Base-by-base conservation (phyloP, 345 rosid genomes). In the Pistacia atlantica region DNA sequence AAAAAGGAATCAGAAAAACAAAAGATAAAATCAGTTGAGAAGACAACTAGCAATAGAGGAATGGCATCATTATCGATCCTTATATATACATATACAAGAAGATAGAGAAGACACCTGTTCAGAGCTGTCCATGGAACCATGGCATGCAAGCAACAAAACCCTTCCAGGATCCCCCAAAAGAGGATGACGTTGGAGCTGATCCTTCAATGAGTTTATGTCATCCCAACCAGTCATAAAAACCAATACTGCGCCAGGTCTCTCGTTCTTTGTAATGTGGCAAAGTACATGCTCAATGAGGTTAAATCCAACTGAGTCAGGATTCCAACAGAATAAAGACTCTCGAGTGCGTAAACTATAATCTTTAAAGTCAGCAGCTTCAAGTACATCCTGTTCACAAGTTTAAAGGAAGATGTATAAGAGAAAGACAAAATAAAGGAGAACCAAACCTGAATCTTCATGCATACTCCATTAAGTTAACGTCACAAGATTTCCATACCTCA, bases 141-240 rank as follows among this genome's bases (percentile, higher is more conserved):
- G 98, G 80, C 99, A 93, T 67, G 99, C 97, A 84, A 96, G 97
- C 79, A 96, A 75, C 86, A 93, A 83, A 37, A 92, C 96, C 80
- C 78, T 90, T 87, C 84, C 83, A 49, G 93, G 89, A 86, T 96
- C 98, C 67, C 99, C 99, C 33, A 96, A 78, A 61, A 96, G 78
- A 72, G 89, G 82, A 91, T 96, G 88, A 83, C 89, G 84, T 76
- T 87, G 90, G n/a, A 95, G 93, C 86, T 95, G 93, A 82, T 90
- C 97, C 88, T 95, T 95, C 84, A 93, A 84, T 54, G 94, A 88
- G 87, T 92, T 93, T 73, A 96, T 96, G 82, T 96, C 99, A 85
- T 93, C 99, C 99, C 99, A 96, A 76, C 99, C 99, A 66, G 99
- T 96, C 99, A 96, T 93, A 76, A 96, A 96, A 77, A 96, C 97